phyloP scores from a whole-genome alignment of 2,329 filamentous ascomycete species.

The Penicillium sp. region DNA sequence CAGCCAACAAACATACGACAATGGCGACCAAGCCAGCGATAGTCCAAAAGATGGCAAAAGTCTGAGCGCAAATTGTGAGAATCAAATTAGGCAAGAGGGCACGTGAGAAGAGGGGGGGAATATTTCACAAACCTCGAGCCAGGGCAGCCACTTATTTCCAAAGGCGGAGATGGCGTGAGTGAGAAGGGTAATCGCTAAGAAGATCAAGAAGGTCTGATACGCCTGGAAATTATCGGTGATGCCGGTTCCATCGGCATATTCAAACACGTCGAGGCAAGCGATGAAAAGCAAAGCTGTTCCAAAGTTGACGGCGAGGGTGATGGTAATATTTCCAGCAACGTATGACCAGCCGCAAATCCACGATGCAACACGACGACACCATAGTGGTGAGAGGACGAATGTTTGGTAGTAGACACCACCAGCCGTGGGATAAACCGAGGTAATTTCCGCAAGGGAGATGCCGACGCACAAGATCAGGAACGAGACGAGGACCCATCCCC shows the following conservation, averaged over 20 bases:
- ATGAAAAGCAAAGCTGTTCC: conserved; percentile 56
- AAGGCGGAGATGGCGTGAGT: conserved; percentile 50
- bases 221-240: conserved; percentile 41
- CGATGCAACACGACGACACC: conserved; percentile 63
- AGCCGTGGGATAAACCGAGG: conserved; percentile 63
- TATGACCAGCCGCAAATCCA: conserved; percentile 71
- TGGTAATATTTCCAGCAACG: conserved; percentile 75
- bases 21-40: conserved; percentile 58
- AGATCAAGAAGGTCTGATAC: conserved; percentile 66
- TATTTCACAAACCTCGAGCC: conserved; percentile 60
- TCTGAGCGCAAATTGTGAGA: conserved; percentile 50
- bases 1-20: conserved; percentile 65
- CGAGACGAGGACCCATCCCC: conserved; percentile 64
- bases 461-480: conserved; percentile 61
- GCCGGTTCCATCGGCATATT: conserved; percentile 44
- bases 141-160: conserved; percentile 52
- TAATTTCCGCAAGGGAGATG: conserved; percentile 65
- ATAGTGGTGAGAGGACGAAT: conserved; percentile 61
- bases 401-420: conserved; percentile 68
- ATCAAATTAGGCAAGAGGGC: conserved; percentile 28
- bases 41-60: conserved; percentile 71
- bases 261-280: conserved; percentile 55
- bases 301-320: conserved; percentile 69
- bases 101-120: not conserved
- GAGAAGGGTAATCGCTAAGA: conserved; percentile 66